Evolutionary conservation across 768 basidiomycete genomes (phyloP).

Genomic region (Krasilnikovozyma curviuscula): DNA sequence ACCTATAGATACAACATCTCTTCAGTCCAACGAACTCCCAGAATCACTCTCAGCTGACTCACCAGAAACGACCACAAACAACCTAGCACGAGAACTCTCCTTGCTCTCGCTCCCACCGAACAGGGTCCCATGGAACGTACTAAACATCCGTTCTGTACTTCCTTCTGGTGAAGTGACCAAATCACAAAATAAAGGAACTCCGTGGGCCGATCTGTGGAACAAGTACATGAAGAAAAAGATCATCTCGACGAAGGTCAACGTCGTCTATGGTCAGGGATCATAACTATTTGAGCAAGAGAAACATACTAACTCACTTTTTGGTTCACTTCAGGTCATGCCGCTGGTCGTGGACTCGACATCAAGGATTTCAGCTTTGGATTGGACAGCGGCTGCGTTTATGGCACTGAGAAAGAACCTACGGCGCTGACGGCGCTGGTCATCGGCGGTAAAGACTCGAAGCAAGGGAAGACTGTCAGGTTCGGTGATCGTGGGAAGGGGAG

Average conservation of each 20-base stretch:
- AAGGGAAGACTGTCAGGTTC: too few relatives aligned
- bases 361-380: constrained; percentile 68
- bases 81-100: background rate
- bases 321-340: constrained; percentile 27
- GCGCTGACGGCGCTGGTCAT: constrained; percentile 8
- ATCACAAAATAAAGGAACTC: constrained; percentile 35
- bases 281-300: constrained; percentile 24
- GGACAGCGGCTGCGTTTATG: constrained; percentile 59
- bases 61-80: background rate
- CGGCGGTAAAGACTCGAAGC: too few relatives aligned
- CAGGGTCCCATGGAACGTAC: constrained; percentile 48
- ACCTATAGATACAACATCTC: constrained; percentile 39
- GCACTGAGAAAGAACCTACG: too few relatives aligned
- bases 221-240: constrained; percentile 21
- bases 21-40: background rate
- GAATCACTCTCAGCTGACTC: background rate
- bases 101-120: constrained; percentile 51
- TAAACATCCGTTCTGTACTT: constrained; percentile 50
- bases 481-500: too few relatives aligned
- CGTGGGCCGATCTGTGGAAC: constrained; percentile 58
- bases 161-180: constrained; percentile 30
- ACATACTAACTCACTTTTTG: constrained; percentile 6
- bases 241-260: background rate
- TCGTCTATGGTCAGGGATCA: background rate
- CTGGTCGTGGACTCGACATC: constrained; percentile 57